Percentiles rank a stretch among this genome's conserved stretches.
Evolutionary conservation across 306 rosid species (phyloP).

Genomic region (Fragaria vesca): DNA sequence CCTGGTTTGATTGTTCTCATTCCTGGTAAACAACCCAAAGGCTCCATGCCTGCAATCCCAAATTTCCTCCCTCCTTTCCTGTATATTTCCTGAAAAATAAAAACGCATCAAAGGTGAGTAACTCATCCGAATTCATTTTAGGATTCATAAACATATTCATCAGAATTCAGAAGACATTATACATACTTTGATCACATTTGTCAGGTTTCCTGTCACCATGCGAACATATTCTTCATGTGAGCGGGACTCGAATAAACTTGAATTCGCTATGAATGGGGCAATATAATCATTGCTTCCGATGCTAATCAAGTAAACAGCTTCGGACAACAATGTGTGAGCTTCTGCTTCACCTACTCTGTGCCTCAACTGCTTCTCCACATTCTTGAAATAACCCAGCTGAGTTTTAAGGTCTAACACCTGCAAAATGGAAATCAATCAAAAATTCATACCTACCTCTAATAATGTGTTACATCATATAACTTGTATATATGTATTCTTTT

Average conservation of each 20-base stretch:
- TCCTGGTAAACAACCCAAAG: conserved; percentile 26
- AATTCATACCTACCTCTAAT: background rate
- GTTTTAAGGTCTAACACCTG: conserved; percentile 33
- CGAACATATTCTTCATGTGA: conserved; percentile 20
- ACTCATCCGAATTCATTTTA: background rate
- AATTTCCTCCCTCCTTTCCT: conserved; percentile 47
- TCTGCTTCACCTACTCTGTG: conserved; percentile 25
- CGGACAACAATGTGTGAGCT: conserved; percentile 27
- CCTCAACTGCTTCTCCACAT: conserved; percentile 24
- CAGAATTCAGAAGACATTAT: background rate
- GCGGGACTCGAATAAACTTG: conserved; percentile 13
- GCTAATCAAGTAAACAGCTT: conserved; percentile 39
- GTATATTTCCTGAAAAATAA: conserved; percentile 34
- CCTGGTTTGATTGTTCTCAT: conserved; percentile 1
- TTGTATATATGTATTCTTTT: background rate
- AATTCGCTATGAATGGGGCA: conserved; percentile 21
- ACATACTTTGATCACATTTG: conserved; percentile 28
- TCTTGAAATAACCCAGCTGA: conserved; percentile 33
- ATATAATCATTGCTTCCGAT: conserved; percentile 42
- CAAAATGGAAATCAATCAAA: conserved; percentile 4
- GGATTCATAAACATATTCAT: background rate
- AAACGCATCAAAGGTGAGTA: background rate
- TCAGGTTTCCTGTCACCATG: conserved; percentile 35
- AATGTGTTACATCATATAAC: background rate
- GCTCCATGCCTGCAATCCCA: conserved; percentile 26